These are phyloP conservation scores for Fusarium protoensiforme DNA, from an alignment of 2,329 filamentous ascomycete genomes.

Conservation along the genomic window DNA sequence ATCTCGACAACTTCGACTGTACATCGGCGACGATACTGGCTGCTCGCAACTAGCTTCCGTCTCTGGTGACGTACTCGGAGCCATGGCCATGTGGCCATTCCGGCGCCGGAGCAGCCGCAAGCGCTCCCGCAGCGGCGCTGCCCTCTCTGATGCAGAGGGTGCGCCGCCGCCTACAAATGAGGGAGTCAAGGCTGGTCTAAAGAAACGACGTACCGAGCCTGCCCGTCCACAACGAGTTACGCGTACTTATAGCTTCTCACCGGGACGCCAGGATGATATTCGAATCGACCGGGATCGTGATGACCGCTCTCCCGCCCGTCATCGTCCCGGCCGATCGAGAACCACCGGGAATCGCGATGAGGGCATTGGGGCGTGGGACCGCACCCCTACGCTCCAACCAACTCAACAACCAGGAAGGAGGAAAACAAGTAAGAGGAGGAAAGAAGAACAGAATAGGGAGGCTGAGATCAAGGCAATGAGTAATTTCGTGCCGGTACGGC, in stretches of 20 bases:
- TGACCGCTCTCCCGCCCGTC: conserved; percentile 31
- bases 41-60: conserved; percentile 36
- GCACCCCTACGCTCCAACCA: conserved; percentile 65
- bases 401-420: conserved; percentile 72
- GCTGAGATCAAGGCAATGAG: conserved; percentile 91
- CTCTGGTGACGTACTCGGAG: conserved; percentile 34
- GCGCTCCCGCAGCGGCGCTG: conserved; percentile 64
- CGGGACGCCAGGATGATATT: conserved; percentile 67
- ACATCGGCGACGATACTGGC: conserved; percentile 37
- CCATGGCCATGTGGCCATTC: conserved; percentile 88
- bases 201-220: conserved; percentile 59
- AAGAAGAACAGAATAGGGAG: conserved; percentile 81
- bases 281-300: conserved; percentile 48
- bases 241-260: conserved; percentile 71
- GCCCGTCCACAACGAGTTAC: conserved; percentile 59
- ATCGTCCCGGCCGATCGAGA: conserved; percentile 30
- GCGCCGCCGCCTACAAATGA: conserved; percentile 50
- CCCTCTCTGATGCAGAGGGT: conserved; percentile 64
- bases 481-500: conserved; percentile 72
- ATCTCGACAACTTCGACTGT: conserved; percentile 37
- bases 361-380: conserved; percentile 42
- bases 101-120: conserved; percentile 77
- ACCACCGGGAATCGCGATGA: conserved; percentile 22
- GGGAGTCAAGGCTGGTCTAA: conserved; percentile 45
- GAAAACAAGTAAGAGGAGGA: conserved; percentile 80